A percentile compares a stretch with the other conserved stretches of the same genome.
These are phyloP conservation scores for Chamaecrista fasciculata DNA, from an alignment of 306 rosid genomes.

Conservation along the genomic window DNA sequence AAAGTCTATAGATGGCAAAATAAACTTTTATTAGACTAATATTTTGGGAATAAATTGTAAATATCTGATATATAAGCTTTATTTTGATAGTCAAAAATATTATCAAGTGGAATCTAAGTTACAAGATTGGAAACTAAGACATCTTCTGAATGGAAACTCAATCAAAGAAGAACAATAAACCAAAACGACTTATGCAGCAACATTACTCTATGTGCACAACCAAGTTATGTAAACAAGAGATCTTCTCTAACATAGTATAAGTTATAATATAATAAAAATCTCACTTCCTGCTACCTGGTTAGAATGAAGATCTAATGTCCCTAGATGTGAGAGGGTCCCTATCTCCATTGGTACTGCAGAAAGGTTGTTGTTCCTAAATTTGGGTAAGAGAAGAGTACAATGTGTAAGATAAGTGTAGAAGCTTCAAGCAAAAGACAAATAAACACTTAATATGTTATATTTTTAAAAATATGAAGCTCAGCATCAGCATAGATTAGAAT, in stretches of 20 bases:
- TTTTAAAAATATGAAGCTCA: slow-evolving; percentile 29
- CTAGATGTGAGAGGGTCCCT: slow-evolving; percentile 71
- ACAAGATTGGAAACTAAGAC: neutral
- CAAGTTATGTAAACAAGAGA: neutral
- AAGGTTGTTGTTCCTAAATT: slow-evolving; percentile 69
- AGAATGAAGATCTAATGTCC: slow-evolving; percentile 87
- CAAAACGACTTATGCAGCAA: neutral
- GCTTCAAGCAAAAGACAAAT: slow-evolving; percentile 23
- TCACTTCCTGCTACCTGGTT: slow-evolving; percentile 62
- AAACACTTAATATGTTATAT: slow-evolving; percentile 28
- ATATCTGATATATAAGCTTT: neutral
- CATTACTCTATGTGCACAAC: neutral
- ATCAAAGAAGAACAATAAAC: neutral
- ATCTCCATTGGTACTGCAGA: slow-evolving; percentile 68
- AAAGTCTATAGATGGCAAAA: neutral
- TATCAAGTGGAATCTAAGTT: too few species aligned
- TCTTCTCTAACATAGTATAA: neutral
- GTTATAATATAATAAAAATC: slow-evolving; percentile 6
- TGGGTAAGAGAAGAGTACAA: slow-evolving; percentile 16
- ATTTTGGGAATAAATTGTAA: neutral
- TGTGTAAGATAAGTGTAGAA: slow-evolving; percentile 29
- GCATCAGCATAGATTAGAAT: slow-evolving; percentile 39
- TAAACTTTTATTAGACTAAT: neutral
- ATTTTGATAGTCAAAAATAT: too few species aligned
- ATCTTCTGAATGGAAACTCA: neutral